Conservation (phyloP, 352 stramenopile genomes). For the Phytophthora cajani region DNA sequence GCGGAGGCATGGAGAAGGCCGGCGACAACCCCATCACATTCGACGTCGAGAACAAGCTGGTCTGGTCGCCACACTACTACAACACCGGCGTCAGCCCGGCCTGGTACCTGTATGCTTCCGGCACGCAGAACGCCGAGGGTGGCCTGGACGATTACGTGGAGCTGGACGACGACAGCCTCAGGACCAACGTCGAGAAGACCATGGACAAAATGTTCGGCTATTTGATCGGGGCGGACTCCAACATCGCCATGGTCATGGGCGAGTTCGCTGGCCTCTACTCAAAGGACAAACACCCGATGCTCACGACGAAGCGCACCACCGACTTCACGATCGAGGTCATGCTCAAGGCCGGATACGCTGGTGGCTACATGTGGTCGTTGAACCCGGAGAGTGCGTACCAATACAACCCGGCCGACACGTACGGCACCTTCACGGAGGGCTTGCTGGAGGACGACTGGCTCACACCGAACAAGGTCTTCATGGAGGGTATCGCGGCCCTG, state of each 20-base stretch:
- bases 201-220: constrained; percentile 77
- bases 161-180: constrained; percentile 51
- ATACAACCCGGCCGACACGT: constrained; percentile 69
- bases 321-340: constrained; percentile 72
- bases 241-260: constrained; percentile 59
- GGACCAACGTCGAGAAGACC: constrained; percentile 57
- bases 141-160: constrained; percentile 42
- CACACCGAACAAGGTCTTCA: constrained; percentile 65
- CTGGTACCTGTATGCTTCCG: constrained; percentile 63
- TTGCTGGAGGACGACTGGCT: constrained; percentile 72
- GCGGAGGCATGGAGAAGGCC: constrained; percentile 56
- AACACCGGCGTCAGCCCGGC: constrained; percentile 67
- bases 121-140: constrained; percentile 30
- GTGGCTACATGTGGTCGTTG: constrained; percentile 78
- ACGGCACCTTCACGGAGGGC: constrained; percentile 61
- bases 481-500: constrained; percentile 59
- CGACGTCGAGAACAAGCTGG: constrained; percentile 55
- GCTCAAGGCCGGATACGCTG: constrained; percentile 54
- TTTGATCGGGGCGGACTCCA: constrained; percentile 41
- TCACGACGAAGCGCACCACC: constrained; percentile 68
- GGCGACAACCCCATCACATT: constrained; percentile 47
- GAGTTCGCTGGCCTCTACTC: constrained; percentile 70
- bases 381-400: constrained; percentile 79
- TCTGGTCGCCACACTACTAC: constrained; percentile 80
- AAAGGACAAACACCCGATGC: constrained; percentile 53